Evolutionary conservation across 2,329 filamentous ascomycete species (phyloP), one percentile per base, ranked within the genome.

Genomic region (Aspergillus pseudoviridinutans): DNA sequence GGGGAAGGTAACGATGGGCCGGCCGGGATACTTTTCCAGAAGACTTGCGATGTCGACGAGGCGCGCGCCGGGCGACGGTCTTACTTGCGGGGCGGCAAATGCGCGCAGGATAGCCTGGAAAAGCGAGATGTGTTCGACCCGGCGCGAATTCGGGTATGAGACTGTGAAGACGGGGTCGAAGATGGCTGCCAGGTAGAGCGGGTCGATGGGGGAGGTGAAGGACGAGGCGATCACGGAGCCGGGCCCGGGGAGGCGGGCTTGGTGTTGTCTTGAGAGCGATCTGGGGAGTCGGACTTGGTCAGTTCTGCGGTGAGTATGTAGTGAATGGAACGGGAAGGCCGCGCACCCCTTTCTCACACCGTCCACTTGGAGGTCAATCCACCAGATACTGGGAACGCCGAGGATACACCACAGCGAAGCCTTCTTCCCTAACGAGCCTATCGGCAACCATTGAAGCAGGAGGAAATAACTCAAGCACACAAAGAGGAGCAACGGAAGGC

Each of bases 281-380:
- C 83, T 84, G 22, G 2, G 4, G 28, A n/a, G 35, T 61, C 50
- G 61, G 51, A 17, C 25, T 17, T 24, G n/a, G 14, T 27, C 27
- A 12, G 4, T 27, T 7, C 7, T 8, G 49, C 32, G 49, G 7
- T 8, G n/a, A 44, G 32, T 17, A 51, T n/a, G 25, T 14, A 8
- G 17, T 2, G 25, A 12, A 58, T 51, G 46, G 59, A 17, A 12
- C 6, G 20, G 46, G 59, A 17, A 12, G 10, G 20, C 20, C 42
- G 70, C 80, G 56, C 74, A 92, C 78, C 94, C 94, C 77, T 92
- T 90, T 76, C 91, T 92, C 54, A 99, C 94, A 58, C 93, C 93
- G 73, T 99, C 94, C 64, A 99, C 91, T 74, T 97, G 93, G n/a
- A 99, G 80, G 75, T 99, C 94, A 56, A 97, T 88, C 93, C 93